Evolutionary conservation across 441 rosid genomes (phyloP).

Genomic region (Metrosideros polymorpha): DNA sequence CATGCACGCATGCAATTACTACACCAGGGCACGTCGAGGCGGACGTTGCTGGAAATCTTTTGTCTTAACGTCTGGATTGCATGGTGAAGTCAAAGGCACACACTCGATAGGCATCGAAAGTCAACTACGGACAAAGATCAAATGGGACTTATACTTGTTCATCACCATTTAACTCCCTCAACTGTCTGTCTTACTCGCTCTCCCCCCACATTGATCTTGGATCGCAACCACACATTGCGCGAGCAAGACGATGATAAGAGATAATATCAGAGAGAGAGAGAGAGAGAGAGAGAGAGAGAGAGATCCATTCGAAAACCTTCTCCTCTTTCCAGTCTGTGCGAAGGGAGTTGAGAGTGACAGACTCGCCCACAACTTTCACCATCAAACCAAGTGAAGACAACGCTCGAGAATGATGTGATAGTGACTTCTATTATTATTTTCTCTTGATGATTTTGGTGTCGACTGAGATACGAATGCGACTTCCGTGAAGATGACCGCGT

Average conservation of each 20-base stretch:
- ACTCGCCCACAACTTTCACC: not conserved
- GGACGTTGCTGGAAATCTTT: not conserved
- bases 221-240: not conserved
- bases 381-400: not conserved
- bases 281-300: slow-evolving; percentile 15
- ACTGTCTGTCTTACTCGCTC: not conserved
- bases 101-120: not conserved
- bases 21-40: not conserved
- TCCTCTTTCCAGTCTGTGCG: not conserved
- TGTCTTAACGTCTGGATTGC: not conserved
- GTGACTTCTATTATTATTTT: not conserved
- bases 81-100: not conserved
- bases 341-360: slow-evolving; percentile 9
- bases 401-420: not conserved
- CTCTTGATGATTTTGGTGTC: not conserved
- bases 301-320: not conserved
- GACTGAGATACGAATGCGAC: not conserved
- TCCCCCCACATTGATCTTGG: not conserved
- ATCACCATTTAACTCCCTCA: not conserved
- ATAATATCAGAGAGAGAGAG: slow-evolving; percentile 5
- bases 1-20: not conserved
- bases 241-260: not conserved
- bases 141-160: not conserved
- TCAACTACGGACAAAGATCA: not conserved
- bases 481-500: not conserved